A percentile compares a stretch with the other conserved stretches of the same genome.
Conservation (phyloP, 1,284 basidiomycete genomes). For the Cryptococcus sp. region DNA sequence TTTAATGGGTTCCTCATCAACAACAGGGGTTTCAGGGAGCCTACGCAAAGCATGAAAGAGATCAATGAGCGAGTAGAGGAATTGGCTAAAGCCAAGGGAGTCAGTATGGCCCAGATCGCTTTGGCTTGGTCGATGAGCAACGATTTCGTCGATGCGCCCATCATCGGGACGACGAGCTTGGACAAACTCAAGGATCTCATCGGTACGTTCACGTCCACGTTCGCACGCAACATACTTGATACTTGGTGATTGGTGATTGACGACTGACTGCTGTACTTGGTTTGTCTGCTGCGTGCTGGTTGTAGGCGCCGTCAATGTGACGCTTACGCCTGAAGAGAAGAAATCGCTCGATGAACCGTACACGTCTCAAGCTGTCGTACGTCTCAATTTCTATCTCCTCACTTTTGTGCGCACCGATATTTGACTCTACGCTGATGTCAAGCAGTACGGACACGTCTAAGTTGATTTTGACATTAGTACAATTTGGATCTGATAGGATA, state of each 20-base stretch:
- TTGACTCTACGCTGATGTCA: no score
- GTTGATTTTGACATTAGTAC: no score
- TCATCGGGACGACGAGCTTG: conserved; percentile 29
- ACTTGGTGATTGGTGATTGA: no score
- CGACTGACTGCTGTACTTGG: no score
- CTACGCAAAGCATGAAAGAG: conserved; percentile 16
- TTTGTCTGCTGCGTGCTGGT: neutral
- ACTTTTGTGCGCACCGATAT: no score
- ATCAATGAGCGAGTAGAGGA: conserved; percentile 52
- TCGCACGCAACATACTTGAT: no score
- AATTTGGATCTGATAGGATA: no score
- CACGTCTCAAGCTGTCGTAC: conserved; percentile 11
- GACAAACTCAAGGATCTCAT: conserved; percentile 24
- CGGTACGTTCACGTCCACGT: conserved; percentile 10
- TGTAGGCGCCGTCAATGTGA: conserved; percentile 48
- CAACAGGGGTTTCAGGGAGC: conserved; percentile 12
- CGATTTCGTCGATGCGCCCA: conserved; percentile 27
- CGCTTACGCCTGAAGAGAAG: conserved; percentile 28
- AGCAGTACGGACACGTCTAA: no score
- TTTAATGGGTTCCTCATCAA: neutral
- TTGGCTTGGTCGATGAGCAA: conserved; percentile 22
- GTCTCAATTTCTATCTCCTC: neutral
- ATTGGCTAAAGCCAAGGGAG: conserved; percentile 57
- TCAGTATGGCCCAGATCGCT: conserved; percentile 60
- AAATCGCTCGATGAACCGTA: conserved; percentile 20